Evolutionary conservation across 2,329 filamentous ascomycete species (phyloP), one percentile per base, ranked within the genome.

Genomic region (Penicillium sp.): DNA sequence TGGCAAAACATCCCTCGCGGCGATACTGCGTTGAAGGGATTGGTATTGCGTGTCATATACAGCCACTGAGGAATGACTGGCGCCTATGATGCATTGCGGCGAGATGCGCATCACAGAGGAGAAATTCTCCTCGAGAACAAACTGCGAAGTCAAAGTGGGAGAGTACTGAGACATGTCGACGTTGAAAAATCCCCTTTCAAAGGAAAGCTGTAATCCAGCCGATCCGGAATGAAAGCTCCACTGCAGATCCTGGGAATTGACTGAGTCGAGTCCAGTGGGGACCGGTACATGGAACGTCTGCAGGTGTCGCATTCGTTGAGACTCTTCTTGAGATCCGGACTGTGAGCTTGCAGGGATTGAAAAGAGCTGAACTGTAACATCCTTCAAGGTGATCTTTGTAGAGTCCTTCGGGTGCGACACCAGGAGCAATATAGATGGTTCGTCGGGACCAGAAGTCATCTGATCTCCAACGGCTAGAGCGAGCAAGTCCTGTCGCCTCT

Each of bases 31-130:
- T 46, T 72, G 70, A 10, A 72, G 57, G 1, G 71, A 71, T 45
- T 67, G 62, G 47, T 70, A 74, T 33, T 69, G 65, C n/a, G 70
- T 65, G 48, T 73, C 69, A 38, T 72, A 70, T 5, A 74, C 50
- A 2, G 65, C 68, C 16, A 74, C 53, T n/a, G 65, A 54, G 11
- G 67, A 68, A 26, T 65, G 53, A 16, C 61, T 64, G 7, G 65
- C 65, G 7, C 58, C 68, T 36, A 72, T 68, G 9, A 72, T 61
- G 10, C 64, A 64, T 31, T 67, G 63, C 4, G 67, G 58, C 4
- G 69, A 70, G 28, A 71, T 58, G 19, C 68, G 67, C 59, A 71
- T 63, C 20, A 69, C 49, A 2, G 69, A 72, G 1, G 63, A 66
- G 31, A 69, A 68, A 4, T 52, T 40, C 21, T 67, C 64, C 19